Base-by-base conservation (phyloP, 1,139 yeast species). In the Ashbya aceris region DNA sequence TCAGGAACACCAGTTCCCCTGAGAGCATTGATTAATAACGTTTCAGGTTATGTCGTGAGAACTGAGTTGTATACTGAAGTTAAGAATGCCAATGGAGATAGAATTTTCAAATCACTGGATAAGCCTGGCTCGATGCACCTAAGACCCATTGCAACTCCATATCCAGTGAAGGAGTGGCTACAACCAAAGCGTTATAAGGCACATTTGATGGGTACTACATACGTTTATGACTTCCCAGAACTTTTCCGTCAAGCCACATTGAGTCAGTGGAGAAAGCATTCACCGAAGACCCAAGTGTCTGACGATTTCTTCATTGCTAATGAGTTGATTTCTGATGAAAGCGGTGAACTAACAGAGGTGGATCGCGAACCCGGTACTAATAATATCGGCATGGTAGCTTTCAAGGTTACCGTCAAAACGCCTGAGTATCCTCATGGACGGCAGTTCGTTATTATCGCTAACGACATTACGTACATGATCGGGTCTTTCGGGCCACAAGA, bases 401-500 rank as follows among this genome's bases (percentile, higher is more conserved):
- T 95, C 79, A 75, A 83, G 65, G 76, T 86, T 42, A 76, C 78
- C 40, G 95, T 87, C 30, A 87, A 87, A 70, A 91, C 98, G 28
- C 96, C 96, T 8, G 98, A 91, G 66, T 89, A 85, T 65, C 97
- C 98, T 51, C 77, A 83, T 54, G 98, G 98, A 46, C 91, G 98
- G 71, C 84, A 83, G 66, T 77, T 91, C 58, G 76, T 89, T 46
- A 75, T 93, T 55, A 83, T 91, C 63, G 97, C 98, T 41, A 91
- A 91, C 61, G 98, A 91, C 65, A 93, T 91, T 58, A 93, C 98
- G 35, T 91, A 75, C 71, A 89, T 86, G 77, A 91, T 91, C 67
- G 98, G 98, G 65, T 91, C 98, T 1, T 91, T 91, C 58, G 98
- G 98, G 55, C 98, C 98, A n/a, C 82, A 77, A 55, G 98, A 91